A percentile compares a stretch with the other conserved stretches of the same genome.
Evolutionary conservation across 1,284 basidiomycete species (phyloP).

Genomic region (Boletellus sp.): DNA sequence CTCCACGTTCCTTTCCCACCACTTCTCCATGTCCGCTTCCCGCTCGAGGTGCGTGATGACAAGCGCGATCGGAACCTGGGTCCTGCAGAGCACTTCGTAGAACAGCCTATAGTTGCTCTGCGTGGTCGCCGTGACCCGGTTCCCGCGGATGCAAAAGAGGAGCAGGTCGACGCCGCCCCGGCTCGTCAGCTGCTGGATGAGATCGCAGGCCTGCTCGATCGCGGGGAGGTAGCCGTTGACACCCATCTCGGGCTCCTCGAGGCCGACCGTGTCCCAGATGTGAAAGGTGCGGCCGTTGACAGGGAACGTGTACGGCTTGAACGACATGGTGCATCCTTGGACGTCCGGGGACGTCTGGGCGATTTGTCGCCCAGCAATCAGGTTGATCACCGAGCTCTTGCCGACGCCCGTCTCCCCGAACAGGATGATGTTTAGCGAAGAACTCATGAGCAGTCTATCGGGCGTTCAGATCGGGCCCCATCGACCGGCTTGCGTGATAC

Average conservation of each 20-base stretch:
- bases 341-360: slow-evolving; percentile 26
- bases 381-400: slow-evolving; percentile 34
- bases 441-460: slow-evolving; percentile 18
- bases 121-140: slow-evolving; percentile 31
- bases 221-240: slow-evolving; percentile 28
- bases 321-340: slow-evolving; percentile 30
- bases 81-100: slow-evolving; percentile 32
- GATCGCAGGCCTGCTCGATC: slow-evolving; percentile 34
- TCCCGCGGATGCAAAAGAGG: slow-evolving; percentile 38
- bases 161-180: slow-evolving; percentile 37
- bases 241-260: slow-evolving; percentile 34
- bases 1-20: slow-evolving; percentile 30
- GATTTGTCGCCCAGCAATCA: slow-evolving; percentile 27
- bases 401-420: slow-evolving; percentile 34
- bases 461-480: slow-evolving; percentile 15
- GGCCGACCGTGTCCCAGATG: slow-evolving; percentile 41
- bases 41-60: slow-evolving; percentile 39
- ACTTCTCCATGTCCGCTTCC: slow-evolving; percentile 30
- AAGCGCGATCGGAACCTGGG: slow-evolving; percentile 35
- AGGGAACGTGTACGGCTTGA: slow-evolving; percentile 23
- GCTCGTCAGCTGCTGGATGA: slow-evolving; percentile 30
- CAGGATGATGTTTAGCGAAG: slow-evolving; percentile 29
- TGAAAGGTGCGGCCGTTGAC: slow-evolving; percentile 12
- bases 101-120: slow-evolving; percentile 40
- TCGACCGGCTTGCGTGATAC: slow-evolving; percentile 7